These are phyloP conservation scores for Termitomyces sp. DNA, from an alignment of 768 basidiomycete genomes.

Conservation along the genomic window DNA sequence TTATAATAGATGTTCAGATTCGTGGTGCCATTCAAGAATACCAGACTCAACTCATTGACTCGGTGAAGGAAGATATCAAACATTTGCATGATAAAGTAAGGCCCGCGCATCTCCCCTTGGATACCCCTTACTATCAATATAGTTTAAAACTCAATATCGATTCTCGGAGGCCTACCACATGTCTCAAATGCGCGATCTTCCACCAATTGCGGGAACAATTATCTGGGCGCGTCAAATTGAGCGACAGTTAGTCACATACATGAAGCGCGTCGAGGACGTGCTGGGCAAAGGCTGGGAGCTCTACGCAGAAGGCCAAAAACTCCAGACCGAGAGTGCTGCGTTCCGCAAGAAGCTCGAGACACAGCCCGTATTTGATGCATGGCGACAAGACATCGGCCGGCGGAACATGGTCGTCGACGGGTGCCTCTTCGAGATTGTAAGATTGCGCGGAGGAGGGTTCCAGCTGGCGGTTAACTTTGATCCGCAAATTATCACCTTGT, in stretches of 20 bases:
- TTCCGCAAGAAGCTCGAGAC: conserved; percentile 98
- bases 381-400: conserved; percentile 92
- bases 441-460: conserved; percentile 65
- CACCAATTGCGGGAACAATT: conserved; percentile 96
- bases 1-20: conserved; percentile 44
- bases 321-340: conserved; percentile 84
- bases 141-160: conserved; percentile 97
- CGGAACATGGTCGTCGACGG: conserved; percentile 91
- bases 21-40: conserved; percentile 99
- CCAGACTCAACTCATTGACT: conserved; percentile 97
- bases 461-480: conserved; percentile 97
- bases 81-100: conserved; percentile 84
- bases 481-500: conserved; percentile 95
- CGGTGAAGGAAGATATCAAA: conserved; percentile 97
- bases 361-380: conserved; percentile 89
- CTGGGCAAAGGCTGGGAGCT: conserved; percentile 98
- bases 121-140: not conserved
- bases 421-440: conserved; percentile 87
- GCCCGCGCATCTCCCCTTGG: not conserved
- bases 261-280: conserved; percentile 99
- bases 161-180: conserved; percentile 96
- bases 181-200: conserved; percentile 97
- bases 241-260: conserved; percentile 90
- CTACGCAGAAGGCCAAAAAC: conserved; percentile 98
- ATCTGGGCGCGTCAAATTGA: conserved; percentile 99